Conservation (phyloP, 208 protist genomes). For the Acanthamoeba sp. region DNA sequence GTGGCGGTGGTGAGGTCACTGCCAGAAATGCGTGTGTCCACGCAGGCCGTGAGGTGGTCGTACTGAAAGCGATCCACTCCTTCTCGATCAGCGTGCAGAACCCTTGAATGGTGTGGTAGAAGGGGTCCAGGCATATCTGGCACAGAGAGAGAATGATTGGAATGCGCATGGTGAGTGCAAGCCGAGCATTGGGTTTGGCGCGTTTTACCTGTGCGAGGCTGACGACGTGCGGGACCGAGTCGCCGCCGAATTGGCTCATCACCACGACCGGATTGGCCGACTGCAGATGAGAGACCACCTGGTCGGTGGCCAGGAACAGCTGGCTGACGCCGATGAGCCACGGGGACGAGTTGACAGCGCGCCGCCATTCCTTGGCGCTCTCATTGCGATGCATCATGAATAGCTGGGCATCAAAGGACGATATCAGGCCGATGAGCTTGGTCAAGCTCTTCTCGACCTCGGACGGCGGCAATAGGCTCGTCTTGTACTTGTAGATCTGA, state of each 20-base stretch:
- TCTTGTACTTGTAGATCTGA: too few relatives aligned
- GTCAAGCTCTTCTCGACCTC: neutral
- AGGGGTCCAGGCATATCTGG: slow-evolving; percentile 90
- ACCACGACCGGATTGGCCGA: neutral
- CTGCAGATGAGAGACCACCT: neutral
- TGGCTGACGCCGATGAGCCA: neutral
- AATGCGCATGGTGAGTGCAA: neutral
- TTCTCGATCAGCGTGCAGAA: slow-evolving; percentile 94
- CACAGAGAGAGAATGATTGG: neutral
- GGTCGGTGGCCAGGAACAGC: neutral
- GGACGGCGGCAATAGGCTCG: neutral
- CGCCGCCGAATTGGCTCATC: neutral
- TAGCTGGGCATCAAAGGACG: neutral
- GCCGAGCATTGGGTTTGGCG: neutral
- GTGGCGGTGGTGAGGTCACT: neutral
- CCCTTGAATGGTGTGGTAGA: slow-evolving; percentile 93
- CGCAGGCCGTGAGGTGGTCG: neutral
- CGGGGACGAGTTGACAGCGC: neutral
- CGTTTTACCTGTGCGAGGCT: neutral
- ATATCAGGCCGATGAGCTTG: neutral
- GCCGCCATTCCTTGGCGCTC: neutral
- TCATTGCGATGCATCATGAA: neutral
- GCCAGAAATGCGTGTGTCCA: neutral
- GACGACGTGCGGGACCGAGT: neutral
- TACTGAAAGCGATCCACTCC: slow-evolving; percentile 93